Base-by-base conservation (phyloP, 257 asterid species). In the Jacaranda copaia region DNA sequence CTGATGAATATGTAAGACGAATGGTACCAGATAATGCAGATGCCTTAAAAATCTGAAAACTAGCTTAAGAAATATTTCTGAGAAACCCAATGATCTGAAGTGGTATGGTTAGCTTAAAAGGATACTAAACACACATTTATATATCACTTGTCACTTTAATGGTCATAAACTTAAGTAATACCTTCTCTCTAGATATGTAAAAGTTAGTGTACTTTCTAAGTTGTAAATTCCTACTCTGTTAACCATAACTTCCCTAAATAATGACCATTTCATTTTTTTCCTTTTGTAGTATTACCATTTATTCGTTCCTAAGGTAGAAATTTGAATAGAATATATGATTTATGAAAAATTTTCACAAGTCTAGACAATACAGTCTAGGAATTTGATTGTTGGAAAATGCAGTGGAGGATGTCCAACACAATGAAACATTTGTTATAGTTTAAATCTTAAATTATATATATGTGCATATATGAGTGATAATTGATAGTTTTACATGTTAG, bases 61-160 rank as follows among this genome's bases (percentile, higher is more conserved):
- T 63, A 52, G 67, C 46, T 55, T 15, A 65, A 19, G 40, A 40
- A 78, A 53, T 38, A 40, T 59, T 65, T 64, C 58, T 58, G 75
- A 25, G 32, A 25, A 25, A 25, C 32, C 32, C 1, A 25, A 25
- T 25, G 32, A 25, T 25, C 32, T 25, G 32, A 25, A 25, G 32
- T 25, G 32, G 32, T 25, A 25, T 25, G 1, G 32, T 25, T 25
- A 25, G 32, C 32, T 0, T 25, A 25, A 25, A 25, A 25, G 32
- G 32, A 25, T 25, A 25, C 32, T 25, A 25, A 25, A 25, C 32
- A 25, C 32, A 25, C 32, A 25, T 25, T 25, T 25, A 25, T 25
- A 25, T 25, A 25, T 25, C 32, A 25, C 32, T 25, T 25, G 2
- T 25, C 32, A 25, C 32, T 25, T 25, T 25, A 2, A 25, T 25